Evolutionary conservation across 768 basidiomycete genomes (phyloP).

Genomic region (Paxillus involutus): DNA sequence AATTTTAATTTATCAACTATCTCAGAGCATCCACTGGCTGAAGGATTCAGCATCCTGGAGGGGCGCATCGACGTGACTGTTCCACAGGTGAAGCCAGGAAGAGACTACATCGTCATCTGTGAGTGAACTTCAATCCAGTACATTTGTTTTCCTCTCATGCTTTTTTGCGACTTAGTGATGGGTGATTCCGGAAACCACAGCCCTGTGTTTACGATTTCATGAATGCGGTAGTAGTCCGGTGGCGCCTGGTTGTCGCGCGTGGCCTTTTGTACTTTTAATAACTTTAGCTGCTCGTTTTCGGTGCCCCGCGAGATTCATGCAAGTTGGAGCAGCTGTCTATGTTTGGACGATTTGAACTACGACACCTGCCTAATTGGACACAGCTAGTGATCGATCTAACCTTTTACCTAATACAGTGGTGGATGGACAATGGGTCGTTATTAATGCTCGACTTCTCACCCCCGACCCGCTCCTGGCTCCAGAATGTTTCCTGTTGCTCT

Average conservation of each 20-base stretch:
- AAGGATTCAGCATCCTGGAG: constrained; percentile 49
- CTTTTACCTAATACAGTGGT: neutral
- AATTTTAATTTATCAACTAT: constrained; percentile 36
- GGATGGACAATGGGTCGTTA: no score
- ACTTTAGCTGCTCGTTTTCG: neutral
- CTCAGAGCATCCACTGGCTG: constrained; percentile 57
- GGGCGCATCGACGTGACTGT: constrained; percentile 55
- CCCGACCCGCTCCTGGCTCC: neutral
- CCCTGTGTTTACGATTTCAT: constrained; percentile 53
- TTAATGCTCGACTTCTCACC: neutral
- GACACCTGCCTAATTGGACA: constrained; percentile 2
- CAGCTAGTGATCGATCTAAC: neutral
- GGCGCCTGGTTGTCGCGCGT: neutral
- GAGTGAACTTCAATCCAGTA: constrained; percentile 31
- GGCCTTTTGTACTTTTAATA: neutral
- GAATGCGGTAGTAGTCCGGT: neutral
- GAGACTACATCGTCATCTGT: constrained; percentile 64
- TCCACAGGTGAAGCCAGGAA: constrained; percentile 46
- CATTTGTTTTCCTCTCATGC: neutral
- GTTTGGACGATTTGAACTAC: neutral
- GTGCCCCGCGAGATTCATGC: neutral
- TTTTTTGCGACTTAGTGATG: constrained; percentile 40
- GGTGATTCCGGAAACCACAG: constrained; percentile 66
- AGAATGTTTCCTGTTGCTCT: neutral
- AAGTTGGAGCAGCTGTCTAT: no score